Base-by-base conservation (phyloP, 2,329 filamentous ascomycete species). In the Aspergillus fructus region DNA sequence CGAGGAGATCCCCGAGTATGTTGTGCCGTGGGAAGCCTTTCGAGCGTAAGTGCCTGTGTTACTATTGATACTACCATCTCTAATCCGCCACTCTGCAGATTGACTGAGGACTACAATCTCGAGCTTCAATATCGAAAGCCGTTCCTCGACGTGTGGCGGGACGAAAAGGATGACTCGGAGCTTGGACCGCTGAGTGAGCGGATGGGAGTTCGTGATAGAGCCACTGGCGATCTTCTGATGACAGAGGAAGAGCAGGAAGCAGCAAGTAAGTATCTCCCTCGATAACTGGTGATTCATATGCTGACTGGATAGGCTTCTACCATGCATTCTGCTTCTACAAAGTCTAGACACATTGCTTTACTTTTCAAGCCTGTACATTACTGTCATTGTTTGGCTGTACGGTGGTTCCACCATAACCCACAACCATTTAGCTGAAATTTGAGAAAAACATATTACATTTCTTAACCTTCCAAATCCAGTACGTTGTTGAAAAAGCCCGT, bases 1-100 rank as follows among this genome's bases (percentile, higher is more conserved):
- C 19, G 93, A 97, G 73, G 90, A 93, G 70, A 91, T 96, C 7
- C 93, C 94, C 2, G 94, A 99, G 78, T 99, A 96, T 71, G 93
- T 99, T 1, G 94, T 99, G 1, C 94, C 94, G 0, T 99, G 94
- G 93, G 93, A 96, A 73, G 93, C 92, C 1, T 97, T 99, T 79
- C 90, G 94, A 76, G 93, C 91, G 68, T 79, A 64, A 69, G 75
- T 37, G 19, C 27, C 23, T 41, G 27, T 7, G 45, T 13, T 23
- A 5, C 52, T 2, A 3, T 3, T 23, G 21, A 42, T 12, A 42
- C 33, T 23, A 7, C 13, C 27, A 7, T 24, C 8, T 48, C 33
- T 53, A 41, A 55, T 11, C 4, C n/a, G 5, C 7, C 42, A 3
- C 13, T 27, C 12, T 64, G 64, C 51, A 79, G 77, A 24, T 80